These are phyloP conservation scores for Solanum hybrid DNA, from an alignment of 305 asterid genomes.

Conservation along the genomic window DNA sequence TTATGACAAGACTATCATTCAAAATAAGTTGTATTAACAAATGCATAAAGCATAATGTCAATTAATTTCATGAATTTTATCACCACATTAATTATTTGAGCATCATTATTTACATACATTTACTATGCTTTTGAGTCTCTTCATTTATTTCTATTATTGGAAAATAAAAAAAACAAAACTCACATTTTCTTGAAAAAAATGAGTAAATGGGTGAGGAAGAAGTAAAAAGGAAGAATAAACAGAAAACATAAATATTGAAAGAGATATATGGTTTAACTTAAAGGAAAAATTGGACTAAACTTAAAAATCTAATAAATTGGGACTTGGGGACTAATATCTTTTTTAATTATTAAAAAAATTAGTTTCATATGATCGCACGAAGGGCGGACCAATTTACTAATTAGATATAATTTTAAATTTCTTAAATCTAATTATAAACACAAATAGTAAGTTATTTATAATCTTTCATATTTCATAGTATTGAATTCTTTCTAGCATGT, in stretches of 20 bases:
- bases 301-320: no score
- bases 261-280: background rate
- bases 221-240: background rate
- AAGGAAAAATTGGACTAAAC: no score
- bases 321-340: background rate
- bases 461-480: background rate
- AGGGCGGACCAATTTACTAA: background rate
- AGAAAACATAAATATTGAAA: background rate
- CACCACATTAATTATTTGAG: background rate
- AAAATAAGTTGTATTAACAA: background rate
- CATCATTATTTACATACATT: background rate
- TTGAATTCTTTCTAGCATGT: no score
- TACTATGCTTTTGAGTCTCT: background rate
- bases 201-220: background rate
- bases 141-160: background rate
- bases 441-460: background rate
- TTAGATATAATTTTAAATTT: no score
- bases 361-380: background rate
- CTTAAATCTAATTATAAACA: background rate
- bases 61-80: background rate
- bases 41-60: background rate
- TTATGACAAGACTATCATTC: background rate
- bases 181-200: background rate
- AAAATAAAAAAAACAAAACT: background rate
- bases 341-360: background rate